A percentile compares a stretch with the other conserved stretches of the same genome.
These are phyloP conservation scores for Dendrostoma leiphaemia DNA, from an alignment of 2,329 filamentous ascomycete species.

Conservation along the genomic window DNA sequence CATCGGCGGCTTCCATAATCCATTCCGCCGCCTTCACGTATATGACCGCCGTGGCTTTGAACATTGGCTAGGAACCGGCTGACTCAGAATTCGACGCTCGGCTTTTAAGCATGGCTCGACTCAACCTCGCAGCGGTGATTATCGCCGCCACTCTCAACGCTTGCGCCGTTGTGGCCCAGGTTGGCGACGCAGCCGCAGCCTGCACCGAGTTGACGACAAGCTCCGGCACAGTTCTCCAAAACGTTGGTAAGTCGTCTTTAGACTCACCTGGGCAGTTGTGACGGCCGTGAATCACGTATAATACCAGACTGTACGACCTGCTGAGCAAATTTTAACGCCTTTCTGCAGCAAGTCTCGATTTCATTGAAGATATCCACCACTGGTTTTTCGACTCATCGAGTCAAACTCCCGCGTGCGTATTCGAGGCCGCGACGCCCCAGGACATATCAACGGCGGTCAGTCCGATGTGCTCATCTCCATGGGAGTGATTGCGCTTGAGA, in stretches of 20 bases:
- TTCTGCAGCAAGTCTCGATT: no score
- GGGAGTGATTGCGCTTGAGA: background rate
- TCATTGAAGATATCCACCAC: slow-evolving; percentile 19
- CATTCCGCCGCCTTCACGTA: no score
- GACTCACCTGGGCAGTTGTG: no score
- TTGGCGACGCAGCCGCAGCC: background rate
- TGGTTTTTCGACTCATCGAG: slow-evolving; percentile 27
- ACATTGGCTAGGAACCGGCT: no score
- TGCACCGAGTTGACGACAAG: slow-evolving; percentile 1
- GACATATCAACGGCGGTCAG: slow-evolving; percentile 26
- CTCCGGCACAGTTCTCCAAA: background rate
- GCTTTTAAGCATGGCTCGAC: background rate
- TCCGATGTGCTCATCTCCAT: background rate
- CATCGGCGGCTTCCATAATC: no score
- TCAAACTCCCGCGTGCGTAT: slow-evolving; percentile 26
- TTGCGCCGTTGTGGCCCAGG: background rate
- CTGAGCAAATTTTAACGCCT: background rate
- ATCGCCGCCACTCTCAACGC: background rate
- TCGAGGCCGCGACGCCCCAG: slow-evolving; percentile 22
- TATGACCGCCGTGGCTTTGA: no score
- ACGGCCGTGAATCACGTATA: no score
- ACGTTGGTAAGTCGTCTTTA: background rate
- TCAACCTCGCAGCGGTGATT: background rate
- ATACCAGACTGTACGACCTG: slow-evolving; percentile 24
- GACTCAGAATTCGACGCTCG: no score